Percentiles rank a stretch among this genome's conserved stretches.
Conservation (phyloP, 1,139 yeast species). For the Magnusiomyces suaveolens region DNA sequence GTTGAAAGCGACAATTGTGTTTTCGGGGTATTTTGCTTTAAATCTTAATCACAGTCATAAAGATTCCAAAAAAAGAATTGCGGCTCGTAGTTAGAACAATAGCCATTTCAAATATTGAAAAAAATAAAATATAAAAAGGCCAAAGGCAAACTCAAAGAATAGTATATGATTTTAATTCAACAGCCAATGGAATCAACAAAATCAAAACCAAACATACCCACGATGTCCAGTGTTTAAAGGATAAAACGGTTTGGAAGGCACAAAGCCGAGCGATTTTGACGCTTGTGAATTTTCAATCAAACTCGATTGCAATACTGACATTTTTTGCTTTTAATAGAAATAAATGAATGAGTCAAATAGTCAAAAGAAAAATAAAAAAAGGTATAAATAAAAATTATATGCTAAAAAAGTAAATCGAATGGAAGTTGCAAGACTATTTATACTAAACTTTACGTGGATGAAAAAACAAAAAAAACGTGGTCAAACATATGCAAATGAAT, state of each 20-base stretch:
- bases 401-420: background rate
- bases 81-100: background rate
- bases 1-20: conserved; percentile 62
- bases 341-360: conserved; percentile 1
- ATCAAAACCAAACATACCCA: conserved; percentile 11
- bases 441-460: background rate
- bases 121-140: background rate
- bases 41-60: conserved; percentile 25
- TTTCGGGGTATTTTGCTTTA: conserved; percentile 64
- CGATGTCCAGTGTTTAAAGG: conserved; percentile 16
- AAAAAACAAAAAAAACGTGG: background rate
- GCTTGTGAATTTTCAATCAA: background rate
- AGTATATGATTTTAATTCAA: too few species aligned
- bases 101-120: too few species aligned
- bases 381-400: background rate
- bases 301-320: background rate
- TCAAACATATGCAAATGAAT: background rate
- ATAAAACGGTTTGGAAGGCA: background rate
- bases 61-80: background rate
- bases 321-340: background rate
- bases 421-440: background rate
- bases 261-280: background rate
- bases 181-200: background rate
- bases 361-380: too few species aligned
- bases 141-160: background rate